These are phyloP conservation scores for Leccinum ochraceum DNA, from an alignment of 768 basidiomycete genomes.

Conservation along the genomic window DNA sequence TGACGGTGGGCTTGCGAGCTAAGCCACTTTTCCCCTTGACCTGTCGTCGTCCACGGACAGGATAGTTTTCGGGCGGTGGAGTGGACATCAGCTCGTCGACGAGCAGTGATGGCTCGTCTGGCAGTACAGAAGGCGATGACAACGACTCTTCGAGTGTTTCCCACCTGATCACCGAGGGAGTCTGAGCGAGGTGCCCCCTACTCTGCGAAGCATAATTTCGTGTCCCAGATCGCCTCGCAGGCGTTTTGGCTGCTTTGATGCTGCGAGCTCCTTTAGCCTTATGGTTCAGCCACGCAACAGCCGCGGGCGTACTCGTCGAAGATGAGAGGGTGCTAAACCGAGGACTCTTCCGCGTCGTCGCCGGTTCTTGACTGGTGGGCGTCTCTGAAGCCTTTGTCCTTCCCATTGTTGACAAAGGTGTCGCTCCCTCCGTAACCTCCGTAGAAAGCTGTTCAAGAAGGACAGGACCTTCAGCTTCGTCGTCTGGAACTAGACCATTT, in stretches of 20 bases:
- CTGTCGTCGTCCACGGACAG: not conserved
- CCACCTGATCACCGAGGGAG: constrained; percentile 29
- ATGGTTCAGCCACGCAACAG: constrained; percentile 3
- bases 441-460: constrained; percentile 22
- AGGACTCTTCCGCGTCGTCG: constrained; percentile 23
- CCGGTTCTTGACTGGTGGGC: constrained; percentile 26
- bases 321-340: constrained; percentile 11
- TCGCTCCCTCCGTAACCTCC: constrained; percentile 21
- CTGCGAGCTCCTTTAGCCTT: constrained; percentile 2
- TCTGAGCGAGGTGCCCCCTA: not conserved
- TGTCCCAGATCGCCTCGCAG: constrained; percentile 8
- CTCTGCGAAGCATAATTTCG: not conserved
- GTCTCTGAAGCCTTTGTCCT: constrained; percentile 17
- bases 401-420: constrained; percentile 24
- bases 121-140: constrained; percentile 29
- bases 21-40: constrained; percentile 16
- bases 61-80: constrained; percentile 12
- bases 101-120: constrained; percentile 27
- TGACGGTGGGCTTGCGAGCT: not conserved
- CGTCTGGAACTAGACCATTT: constrained; percentile 32
- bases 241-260: constrained; percentile 12
- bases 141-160: constrained; percentile 29
- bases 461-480: constrained; percentile 26
- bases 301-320: constrained; percentile 10
- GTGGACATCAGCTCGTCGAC: constrained; percentile 39